Conservation (phyloP, 495 filamentous ascomycete genomes). For the Aspergillus asperescens region DNA sequence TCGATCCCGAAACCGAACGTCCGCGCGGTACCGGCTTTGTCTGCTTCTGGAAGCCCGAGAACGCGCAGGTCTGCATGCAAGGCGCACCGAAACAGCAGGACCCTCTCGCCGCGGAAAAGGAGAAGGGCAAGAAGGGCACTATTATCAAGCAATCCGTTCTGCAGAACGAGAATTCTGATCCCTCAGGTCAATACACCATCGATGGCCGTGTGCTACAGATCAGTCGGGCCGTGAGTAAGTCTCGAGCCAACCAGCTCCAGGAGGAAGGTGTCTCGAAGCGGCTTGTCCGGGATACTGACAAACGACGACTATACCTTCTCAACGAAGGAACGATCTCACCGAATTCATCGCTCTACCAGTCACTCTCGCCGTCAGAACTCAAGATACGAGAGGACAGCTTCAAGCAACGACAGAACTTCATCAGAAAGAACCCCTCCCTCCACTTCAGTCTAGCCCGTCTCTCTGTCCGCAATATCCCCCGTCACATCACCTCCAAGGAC, state of each 20-base stretch:
- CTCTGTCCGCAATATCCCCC: conserved; percentile 89
- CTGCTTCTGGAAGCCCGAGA: conserved; percentile 74
- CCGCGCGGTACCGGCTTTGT: conserved; percentile 93
- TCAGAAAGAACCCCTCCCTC: conserved; percentile 82
- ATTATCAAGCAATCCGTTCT: conserved; percentile 68
- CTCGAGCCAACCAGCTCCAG: conserved; percentile 68
- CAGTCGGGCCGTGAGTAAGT: conserved; percentile 73
- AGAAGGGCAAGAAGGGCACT: conserved; percentile 36
- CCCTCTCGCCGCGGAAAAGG: conserved; percentile 29
- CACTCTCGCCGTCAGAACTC: conserved; percentile 72
- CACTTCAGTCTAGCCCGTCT: conserved; percentile 89
- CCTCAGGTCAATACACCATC: conserved; percentile 75
- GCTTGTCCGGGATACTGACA: conserved; percentile 73
- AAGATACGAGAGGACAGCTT: conserved; percentile 82
- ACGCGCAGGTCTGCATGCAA: conserved; percentile 66
- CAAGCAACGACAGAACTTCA: conserved; percentile 82
- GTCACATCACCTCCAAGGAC: conserved; percentile 76
- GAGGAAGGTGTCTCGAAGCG: conserved; percentile 59
- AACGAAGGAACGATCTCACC: conserved; percentile 75
- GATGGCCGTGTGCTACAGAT: conserved; percentile 84
- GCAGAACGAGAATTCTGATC: conserved; percentile 72
- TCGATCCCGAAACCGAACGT: conserved; percentile 75
- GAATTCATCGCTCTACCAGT: conserved; percentile 65
- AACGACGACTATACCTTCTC: conserved; percentile 85
- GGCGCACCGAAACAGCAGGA: conserved; percentile 58